Conservation (phyloP, 345 rosid species). For the Populus alba region DNA sequence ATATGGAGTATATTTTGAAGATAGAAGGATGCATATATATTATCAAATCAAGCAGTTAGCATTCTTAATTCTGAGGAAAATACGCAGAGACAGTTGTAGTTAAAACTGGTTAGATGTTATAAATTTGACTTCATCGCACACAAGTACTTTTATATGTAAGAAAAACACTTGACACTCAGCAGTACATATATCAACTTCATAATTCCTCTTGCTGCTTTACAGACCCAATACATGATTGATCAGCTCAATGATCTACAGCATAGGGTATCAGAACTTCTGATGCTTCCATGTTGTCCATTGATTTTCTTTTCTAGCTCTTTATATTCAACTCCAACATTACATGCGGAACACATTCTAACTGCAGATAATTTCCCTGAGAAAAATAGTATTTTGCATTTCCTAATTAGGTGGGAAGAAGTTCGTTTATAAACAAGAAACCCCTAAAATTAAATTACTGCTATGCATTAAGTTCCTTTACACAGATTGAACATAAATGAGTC, state of each 20-base stretch:
- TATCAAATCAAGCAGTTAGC: not conserved
- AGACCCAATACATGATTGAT: constrained; percentile 91
- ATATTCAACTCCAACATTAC: not conserved
- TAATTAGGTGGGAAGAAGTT: not conserved
- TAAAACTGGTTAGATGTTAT: not conserved
- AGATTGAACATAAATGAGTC: not conserved
- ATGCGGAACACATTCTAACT: constrained; percentile 63
- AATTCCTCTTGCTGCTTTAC: constrained; percentile 12
- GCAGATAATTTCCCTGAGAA: constrained; percentile 77
- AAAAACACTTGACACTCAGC: not conserved
- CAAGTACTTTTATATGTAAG: not conserved
- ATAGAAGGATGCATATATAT: not conserved
- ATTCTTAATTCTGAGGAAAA: not conserved
- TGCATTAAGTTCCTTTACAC: not conserved
- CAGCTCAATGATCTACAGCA: constrained; percentile 90
- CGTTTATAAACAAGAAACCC: not conserved
- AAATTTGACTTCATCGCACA: not conserved
- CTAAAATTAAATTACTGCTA: not conserved
- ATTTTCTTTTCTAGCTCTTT: not conserved
- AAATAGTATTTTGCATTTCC: constrained; percentile 52
- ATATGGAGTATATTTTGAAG: not conserved
- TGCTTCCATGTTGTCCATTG: not conserved
- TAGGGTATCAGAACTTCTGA: constrained; percentile 42
- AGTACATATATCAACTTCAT: not conserved
- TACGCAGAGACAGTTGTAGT: not conserved